phyloP scores from a whole-genome alignment of 2,329 filamentous ascomycete genomes.

The Penicillium paneum region DNA sequence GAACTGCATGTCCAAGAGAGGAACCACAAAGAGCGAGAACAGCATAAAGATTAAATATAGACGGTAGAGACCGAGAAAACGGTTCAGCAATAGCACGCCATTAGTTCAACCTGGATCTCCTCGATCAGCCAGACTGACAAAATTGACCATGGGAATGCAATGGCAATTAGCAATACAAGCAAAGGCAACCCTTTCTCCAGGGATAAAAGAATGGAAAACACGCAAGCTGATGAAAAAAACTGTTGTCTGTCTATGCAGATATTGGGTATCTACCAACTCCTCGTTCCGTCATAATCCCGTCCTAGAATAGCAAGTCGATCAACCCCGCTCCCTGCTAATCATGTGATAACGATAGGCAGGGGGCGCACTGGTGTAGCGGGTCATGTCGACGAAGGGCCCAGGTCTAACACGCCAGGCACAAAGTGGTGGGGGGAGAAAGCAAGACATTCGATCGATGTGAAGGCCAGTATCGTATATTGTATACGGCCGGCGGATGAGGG shows the following conservation, averaged over 20 bases:
- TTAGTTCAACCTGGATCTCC: slow-evolving; percentile 14
- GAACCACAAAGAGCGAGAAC: slow-evolving; percentile 5
- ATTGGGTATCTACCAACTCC: slow-evolving; percentile 46
- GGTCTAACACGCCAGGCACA: slow-evolving; percentile 31
- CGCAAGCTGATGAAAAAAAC: slow-evolving; percentile 18
- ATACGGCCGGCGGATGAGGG: slow-evolving; percentile 25
- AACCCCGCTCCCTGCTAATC: slow-evolving; percentile 24
- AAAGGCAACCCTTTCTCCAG: slow-evolving; percentile 1
- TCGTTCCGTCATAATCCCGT: slow-evolving; percentile 42
- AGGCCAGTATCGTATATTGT: slow-evolving; percentile 9
- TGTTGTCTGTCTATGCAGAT: slow-evolving; percentile 33
- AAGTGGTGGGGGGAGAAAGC: slow-evolving; percentile 23
- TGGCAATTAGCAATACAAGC: slow-evolving; percentile 5
- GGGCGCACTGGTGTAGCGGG: slow-evolving; percentile 25
- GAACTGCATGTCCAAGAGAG: slow-evolving; percentile 5
- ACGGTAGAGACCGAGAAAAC: slow-evolving; percentile 18
- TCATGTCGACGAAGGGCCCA: slow-evolving; percentile 32
- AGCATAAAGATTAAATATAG: slow-evolving; percentile 6
- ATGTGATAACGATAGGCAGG: slow-evolving; percentile 17
- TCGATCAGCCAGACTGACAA: slow-evolving; percentile 5
- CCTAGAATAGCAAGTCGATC: slow-evolving; percentile 26
- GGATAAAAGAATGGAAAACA: slow-evolving; percentile 14
- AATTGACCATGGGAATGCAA: slow-evolving; percentile 3
- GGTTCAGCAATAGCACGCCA: slow-evolving; percentile 10
- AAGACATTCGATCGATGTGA: slow-evolving; percentile 23